Conservation (phyloP, 1,284 basidiomycete species). For the Rhodotorula sp. region DNA sequence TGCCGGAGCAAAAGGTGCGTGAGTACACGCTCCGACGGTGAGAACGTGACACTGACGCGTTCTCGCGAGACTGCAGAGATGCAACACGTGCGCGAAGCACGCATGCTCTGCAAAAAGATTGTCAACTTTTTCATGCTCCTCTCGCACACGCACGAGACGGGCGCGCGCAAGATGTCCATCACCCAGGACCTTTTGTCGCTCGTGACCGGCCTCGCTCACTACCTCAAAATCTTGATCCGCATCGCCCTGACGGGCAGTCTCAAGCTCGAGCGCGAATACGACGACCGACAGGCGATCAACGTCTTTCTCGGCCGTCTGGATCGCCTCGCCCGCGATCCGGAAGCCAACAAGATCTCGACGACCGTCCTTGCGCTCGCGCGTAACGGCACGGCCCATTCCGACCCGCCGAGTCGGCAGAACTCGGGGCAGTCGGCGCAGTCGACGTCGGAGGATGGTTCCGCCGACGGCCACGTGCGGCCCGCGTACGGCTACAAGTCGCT, state of each 20-base stretch:
- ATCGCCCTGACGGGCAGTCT: conserved; percentile 95
- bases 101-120: conserved; percentile 97
- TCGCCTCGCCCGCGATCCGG: conserved; percentile 73
- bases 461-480: conserved; percentile 24
- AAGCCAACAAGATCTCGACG: conserved; percentile 47
- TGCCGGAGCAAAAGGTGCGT: conserved; percentile 74
- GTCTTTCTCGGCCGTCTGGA: conserved; percentile 91
- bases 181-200: conserved; percentile 96
- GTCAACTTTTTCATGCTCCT: conserved; percentile 97
- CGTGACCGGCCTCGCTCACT: conserved; percentile 96
- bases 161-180: conserved; percentile 86
- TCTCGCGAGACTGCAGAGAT: conserved; percentile 63
- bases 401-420: conserved; percentile 28
- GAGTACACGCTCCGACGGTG: too few species aligned
- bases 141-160: conserved; percentile 93
- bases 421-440: conserved; percentile 10
- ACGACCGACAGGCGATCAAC: conserved; percentile 75
- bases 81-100: conserved; percentile 95
- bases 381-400: background rate
- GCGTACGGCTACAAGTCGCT: conserved; percentile 48
- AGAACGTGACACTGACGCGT: background rate
- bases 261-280: conserved; percentile 88
- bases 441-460: conserved; percentile 9
- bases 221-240: conserved; percentile 98
- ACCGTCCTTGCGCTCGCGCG: conserved; percentile 20